Evolutionary conservation across 208 protist species (phyloP).

Genomic region (Acanthamoeba royreba): DNA sequence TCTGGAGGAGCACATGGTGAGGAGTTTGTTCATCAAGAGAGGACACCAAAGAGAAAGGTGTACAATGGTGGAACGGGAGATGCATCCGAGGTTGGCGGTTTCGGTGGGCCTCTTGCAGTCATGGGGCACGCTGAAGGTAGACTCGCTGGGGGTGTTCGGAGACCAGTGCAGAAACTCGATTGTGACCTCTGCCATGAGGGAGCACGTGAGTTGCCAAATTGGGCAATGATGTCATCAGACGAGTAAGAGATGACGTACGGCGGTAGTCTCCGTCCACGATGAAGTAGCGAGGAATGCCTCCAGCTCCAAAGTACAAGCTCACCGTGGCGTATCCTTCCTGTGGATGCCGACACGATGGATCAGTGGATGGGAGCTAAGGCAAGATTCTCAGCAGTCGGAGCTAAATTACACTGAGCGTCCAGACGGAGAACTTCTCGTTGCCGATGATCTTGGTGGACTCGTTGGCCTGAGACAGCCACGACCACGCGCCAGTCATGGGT

Average conservation of each 20-base stretch:
- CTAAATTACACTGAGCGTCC: neutral
- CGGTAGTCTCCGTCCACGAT: neutral
- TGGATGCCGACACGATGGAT: too few species aligned
- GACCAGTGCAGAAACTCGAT: neutral
- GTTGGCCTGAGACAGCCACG: neutral
- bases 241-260: neutral
- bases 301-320: neutral
- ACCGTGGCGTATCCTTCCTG: neutral
- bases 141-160: neutral
- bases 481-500: neutral
- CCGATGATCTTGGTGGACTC: neutral
- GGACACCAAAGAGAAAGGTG: neutral
- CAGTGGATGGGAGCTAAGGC: neutral
- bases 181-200: neutral
- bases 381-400: neutral
- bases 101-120: neutral
- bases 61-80: neutral
- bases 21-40: neutral
- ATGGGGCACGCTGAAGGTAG: neutral
- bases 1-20: neutral
- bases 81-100: neutral
- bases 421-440: neutral
- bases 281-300: neutral
- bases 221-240: neutral
- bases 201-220: neutral